These are phyloP conservation scores for Pseudonectria buxi DNA, from an alignment of 2,329 filamentous ascomycete species.

Conservation along the genomic window DNA sequence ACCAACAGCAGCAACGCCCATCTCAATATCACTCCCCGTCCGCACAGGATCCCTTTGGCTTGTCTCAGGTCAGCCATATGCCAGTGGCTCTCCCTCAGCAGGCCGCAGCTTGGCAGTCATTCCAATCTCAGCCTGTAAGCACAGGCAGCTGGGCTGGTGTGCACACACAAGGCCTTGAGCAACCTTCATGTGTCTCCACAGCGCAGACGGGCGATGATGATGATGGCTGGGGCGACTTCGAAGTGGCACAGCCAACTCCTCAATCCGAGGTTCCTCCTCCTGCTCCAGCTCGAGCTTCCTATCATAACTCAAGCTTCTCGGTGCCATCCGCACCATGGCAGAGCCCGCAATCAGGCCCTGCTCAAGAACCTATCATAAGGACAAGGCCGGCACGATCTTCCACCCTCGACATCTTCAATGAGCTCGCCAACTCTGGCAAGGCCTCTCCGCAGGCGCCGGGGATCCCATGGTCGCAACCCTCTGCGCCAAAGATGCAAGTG, in stretches of 20 bases:
- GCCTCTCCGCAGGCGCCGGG: slow-evolving; percentile 4
- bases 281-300: slow-evolving; percentile 1
- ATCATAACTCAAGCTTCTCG: neutral
- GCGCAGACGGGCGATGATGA: slow-evolving; percentile 42
- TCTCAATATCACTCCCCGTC: slow-evolving; percentile 6
- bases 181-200: slow-evolving; percentile 7
- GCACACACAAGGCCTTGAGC: slow-evolving; percentile 4
- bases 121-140: slow-evolving; percentile 17
- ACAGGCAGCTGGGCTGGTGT: slow-evolving; percentile 13
- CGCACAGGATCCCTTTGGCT: slow-evolving; percentile 23
- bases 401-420: slow-evolving; percentile 49
- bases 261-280: slow-evolving; percentile 9
- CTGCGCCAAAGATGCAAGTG: slow-evolving; percentile 3
- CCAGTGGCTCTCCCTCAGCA: slow-evolving; percentile 13
- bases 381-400: slow-evolving; percentile 36
- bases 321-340: slow-evolving; percentile 12
- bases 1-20: slow-evolving; percentile 6
- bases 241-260: slow-evolving; percentile 40
- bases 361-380: slow-evolving; percentile 8
- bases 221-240: slow-evolving; percentile 63
- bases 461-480: slow-evolving; percentile 4
- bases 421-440: slow-evolving; percentile 34
- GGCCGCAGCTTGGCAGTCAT: slow-evolving; percentile 27
- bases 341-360: slow-evolving; percentile 4
- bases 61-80: slow-evolving; percentile 13